These are phyloP conservation scores for Kodamaea neixiangensis DNA, from an alignment of 805 yeast species.

Conservation along the genomic window DNA sequence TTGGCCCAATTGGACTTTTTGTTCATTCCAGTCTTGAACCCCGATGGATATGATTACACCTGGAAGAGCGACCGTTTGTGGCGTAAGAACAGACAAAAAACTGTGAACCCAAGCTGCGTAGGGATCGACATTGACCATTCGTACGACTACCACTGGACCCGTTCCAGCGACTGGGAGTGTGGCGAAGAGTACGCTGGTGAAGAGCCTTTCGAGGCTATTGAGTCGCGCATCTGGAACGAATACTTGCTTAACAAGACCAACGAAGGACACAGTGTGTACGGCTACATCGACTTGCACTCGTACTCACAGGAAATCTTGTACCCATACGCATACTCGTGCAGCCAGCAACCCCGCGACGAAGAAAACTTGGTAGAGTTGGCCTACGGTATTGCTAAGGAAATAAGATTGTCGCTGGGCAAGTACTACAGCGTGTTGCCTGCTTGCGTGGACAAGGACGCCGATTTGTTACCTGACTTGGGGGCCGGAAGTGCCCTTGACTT, in stretches of 20 bases:
- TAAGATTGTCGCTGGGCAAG: constrained; percentile 63
- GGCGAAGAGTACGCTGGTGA: constrained; percentile 84
- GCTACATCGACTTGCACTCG: constrained; percentile 81
- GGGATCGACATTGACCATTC: constrained; percentile 91
- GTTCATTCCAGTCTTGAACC: constrained; percentile 82
- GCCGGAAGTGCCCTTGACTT: constrained; percentile 80
- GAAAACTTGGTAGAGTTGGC: constrained; percentile 82
- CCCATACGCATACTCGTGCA: constrained; percentile 83
- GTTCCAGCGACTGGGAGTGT: constrained; percentile 67
- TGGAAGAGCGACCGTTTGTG: constrained; percentile 83
- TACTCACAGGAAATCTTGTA: constrained; percentile 81
- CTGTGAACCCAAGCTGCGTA: constrained; percentile 60
- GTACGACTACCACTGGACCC: constrained; percentile 71
- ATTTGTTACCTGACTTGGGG: constrained; percentile 71
- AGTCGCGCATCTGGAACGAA: constrained; percentile 40
- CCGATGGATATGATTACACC: constrained; percentile 86
- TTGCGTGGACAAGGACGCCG: constrained; percentile 76
- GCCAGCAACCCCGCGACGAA: constrained; percentile 69
- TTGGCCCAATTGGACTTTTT: constrained; percentile 66
- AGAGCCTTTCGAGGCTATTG: constrained; percentile 57
- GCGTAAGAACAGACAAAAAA: constrained; percentile 85
- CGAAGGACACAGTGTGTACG: constrained; percentile 58
- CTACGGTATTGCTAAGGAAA: constrained; percentile 75
- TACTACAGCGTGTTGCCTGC: constrained; percentile 72
- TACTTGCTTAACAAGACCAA: constrained; percentile 44